Conservation (phyloP, 768 basidiomycete species). For the Nidularia pulvinata region DNA sequence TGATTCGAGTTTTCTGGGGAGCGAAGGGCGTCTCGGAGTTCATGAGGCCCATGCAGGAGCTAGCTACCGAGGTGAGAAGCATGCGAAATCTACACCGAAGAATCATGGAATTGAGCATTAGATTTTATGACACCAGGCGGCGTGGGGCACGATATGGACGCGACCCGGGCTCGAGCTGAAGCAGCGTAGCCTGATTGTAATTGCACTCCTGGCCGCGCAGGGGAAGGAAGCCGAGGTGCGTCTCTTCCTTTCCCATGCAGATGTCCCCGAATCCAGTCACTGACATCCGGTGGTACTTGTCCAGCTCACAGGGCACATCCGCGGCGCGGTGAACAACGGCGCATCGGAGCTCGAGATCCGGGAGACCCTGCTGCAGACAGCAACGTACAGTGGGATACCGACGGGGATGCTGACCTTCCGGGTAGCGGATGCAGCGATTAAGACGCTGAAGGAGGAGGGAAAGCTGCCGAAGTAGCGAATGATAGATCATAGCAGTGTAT, state of each 20-base stretch:
- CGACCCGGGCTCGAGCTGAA: conserved; percentile 43
- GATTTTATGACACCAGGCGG: conserved; percentile 21
- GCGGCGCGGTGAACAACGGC: conserved; percentile 40
- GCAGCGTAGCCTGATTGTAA: conserved; percentile 42
- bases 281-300: background rate
- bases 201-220: conserved; percentile 39
- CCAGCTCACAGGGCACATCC: conserved; percentile 35
- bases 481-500: too few relatives aligned
- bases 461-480: conserved; percentile 11
- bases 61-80: conserved; percentile 32
- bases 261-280: background rate
- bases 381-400: conserved; percentile 40
- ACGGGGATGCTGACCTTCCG: conserved; percentile 41
- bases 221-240: conserved; percentile 41
- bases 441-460: conserved; percentile 34
- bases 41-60: conserved; percentile 46
- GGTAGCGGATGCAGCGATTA: conserved; percentile 33
- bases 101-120: background rate
- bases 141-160: conserved; percentile 48
- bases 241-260: background rate
- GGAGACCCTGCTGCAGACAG: conserved; percentile 39
- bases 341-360: conserved; percentile 39
- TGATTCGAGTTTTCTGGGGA: too few relatives aligned
- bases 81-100: background rate
- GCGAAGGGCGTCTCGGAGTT: conserved; percentile 36